Conservation (phyloP, 257 asterid species). For the Verbascum thapsus region DNA sequence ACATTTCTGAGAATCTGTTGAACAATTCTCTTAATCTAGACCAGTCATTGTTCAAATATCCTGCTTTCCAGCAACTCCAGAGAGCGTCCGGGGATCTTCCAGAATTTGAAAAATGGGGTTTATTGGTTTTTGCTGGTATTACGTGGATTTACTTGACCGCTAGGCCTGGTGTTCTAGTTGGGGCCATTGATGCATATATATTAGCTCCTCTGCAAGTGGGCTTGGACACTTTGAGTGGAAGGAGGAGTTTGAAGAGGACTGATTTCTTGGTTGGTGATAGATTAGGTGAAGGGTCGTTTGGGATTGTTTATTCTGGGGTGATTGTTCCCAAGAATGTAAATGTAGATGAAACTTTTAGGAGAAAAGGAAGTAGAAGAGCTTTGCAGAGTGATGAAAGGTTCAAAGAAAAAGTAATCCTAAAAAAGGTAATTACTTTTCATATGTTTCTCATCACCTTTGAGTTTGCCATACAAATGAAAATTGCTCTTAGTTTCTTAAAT, state of each 20-base stretch:
- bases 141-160: conserved; percentile 87
- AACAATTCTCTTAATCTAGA: conserved; percentile 36
- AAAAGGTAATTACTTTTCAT: conserved; percentile 54
- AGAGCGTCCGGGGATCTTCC: conserved; percentile 48
- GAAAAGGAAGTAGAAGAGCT: conserved; percentile 45
- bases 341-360: conserved; percentile 47
- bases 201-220: conserved; percentile 83
- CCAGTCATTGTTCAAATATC: conserved; percentile 44
- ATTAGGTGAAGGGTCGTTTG: conserved; percentile 93
- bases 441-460: too few relatives aligned
- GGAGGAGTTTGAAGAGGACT: conserved; percentile 66
- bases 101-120: conserved; percentile 56
- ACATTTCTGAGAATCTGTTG: conserved; percentile 43
- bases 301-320: conserved; percentile 84
- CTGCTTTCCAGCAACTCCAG: conserved; percentile 56
- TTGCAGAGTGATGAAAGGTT: conserved; percentile 45
- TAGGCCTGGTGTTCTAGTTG: conserved; percentile 85
- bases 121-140: conserved; percentile 56
- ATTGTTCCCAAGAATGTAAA: conserved; percentile 71
- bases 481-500: too few relatives aligned
- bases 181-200: conserved; percentile 85
- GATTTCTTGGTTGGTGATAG: conserved; percentile 80
- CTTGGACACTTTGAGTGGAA: conserved; percentile 66
- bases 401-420: conserved; percentile 86
- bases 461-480: too few relatives aligned